phyloP scores from a whole-genome alignment of 768 basidiomycete genomes.

The Rhodosporidiobolus odoratus region DNA sequence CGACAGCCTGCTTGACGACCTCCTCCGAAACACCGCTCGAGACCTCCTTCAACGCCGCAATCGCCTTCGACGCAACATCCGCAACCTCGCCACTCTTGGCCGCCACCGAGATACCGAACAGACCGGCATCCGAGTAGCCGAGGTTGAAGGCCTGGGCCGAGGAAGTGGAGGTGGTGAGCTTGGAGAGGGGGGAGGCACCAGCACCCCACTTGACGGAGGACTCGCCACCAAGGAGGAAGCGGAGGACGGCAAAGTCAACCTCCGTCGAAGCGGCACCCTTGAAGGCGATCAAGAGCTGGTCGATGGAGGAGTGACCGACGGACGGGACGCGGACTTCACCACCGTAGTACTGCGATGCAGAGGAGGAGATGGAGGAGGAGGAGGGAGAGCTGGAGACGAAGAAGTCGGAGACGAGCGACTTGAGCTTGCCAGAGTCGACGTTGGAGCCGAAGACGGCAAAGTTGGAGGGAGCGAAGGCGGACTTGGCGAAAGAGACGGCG shows the following conservation, averaged over 20 bases:
- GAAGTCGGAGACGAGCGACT: slow-evolving; percentile 65
- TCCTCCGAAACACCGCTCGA: slow-evolving; percentile 55
- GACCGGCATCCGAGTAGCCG: slow-evolving; percentile 83
- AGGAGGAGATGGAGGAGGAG: slow-evolving; percentile 45
- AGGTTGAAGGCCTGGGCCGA: slow-evolving; percentile 69
- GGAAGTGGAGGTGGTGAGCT: slow-evolving; percentile 57
- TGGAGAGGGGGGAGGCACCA: slow-evolving; percentile 64
- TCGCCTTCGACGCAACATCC: slow-evolving; percentile 63
- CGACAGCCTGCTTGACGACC: slow-evolving; percentile 70
- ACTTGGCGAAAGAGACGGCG: slow-evolving; percentile 62
- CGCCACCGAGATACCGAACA: slow-evolving; percentile 77
- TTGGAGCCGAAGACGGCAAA: slow-evolving; percentile 82
- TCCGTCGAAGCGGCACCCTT: slow-evolving; percentile 68
- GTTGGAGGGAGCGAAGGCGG: slow-evolving; percentile 68
- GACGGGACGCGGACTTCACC: slow-evolving; percentile 72
- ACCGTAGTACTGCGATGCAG: slow-evolving; percentile 64
- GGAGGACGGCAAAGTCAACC: slow-evolving; percentile 70
- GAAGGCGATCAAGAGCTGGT: slow-evolving; percentile 77
- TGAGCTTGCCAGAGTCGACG: slow-evolving; percentile 64
- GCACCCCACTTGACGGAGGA: slow-evolving; percentile 82
- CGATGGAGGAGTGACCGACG: slow-evolving; percentile 52
- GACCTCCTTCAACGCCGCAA: slow-evolving; percentile 60
- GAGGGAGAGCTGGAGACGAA: slow-evolving; percentile 54
- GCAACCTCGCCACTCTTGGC: slow-evolving; percentile 61
- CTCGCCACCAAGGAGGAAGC: slow-evolving; percentile 70